Base-by-base conservation (phyloP, 345 rosid genomes). In the Populus euphratica region DNA sequence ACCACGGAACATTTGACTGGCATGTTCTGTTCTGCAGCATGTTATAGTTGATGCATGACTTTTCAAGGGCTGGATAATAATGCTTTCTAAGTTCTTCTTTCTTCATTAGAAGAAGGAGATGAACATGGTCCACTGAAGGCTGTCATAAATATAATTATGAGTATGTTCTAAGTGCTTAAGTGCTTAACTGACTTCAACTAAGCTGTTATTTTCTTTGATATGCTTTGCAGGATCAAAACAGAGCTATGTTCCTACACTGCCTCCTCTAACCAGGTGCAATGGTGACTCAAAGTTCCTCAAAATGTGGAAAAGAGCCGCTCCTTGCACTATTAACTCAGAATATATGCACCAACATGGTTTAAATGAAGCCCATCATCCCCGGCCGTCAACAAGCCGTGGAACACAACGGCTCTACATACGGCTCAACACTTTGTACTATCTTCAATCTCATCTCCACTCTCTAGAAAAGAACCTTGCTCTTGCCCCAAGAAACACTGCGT, bases 371-470 rank as follows among this genome's bases (percentile, higher is more conserved):
- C 93, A 92, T 75, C 89, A 87, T 85, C 90, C 97, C 21, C 90
- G 96, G 8, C 97, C 93, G 10, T 91, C 97, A 16, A 93, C 97
- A 1, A 92, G 98, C 82, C 97, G 98, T 0, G 94, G 99, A 18
- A 95, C 99, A 1, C 98, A 93, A 64, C 94, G 98, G 59, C 90
- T 92, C 10, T 93, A 93, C 67, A 88, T 95, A 69, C 93, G 94
- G 69, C 93, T 95, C 70, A 95, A 93, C 82, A 92, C 98, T 25
- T 68, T 95, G 65, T 96, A 93, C 64, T 95, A 89, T 77, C 84
- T 93, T 68, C 87, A 85, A 68, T 83, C 94, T 36, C 91, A 92
- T 72, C 88, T 93, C 77, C 92, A 93, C 75, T 86, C 94, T 44
- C 88, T 95, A n/a, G 92, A 93, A 77, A 95, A 93, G 83, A 78